phyloP scores from a whole-genome alignment of 805 yeast genomes.

The Martiniozyma abietophila region DNA sequence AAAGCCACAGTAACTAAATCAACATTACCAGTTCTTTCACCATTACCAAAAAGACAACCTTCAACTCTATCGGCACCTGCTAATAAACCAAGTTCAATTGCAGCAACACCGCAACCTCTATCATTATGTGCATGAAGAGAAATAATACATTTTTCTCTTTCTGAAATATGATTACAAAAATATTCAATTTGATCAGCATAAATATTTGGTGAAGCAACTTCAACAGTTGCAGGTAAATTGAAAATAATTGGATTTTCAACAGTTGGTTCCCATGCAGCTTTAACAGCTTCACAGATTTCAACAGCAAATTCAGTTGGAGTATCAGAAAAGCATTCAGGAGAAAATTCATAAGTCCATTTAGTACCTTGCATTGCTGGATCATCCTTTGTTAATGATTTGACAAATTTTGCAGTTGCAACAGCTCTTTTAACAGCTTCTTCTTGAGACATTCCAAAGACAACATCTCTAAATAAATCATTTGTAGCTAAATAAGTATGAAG shows the following conservation, averaged over 20 bases:
- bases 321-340: slow-evolving; percentile 73
- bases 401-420: slow-evolving; percentile 59
- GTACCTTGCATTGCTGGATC: slow-evolving; percentile 58
- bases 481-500: slow-evolving; percentile 71
- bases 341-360: slow-evolving; percentile 62
- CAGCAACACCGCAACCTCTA: slow-evolving; percentile 80
- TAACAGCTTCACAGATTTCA: slow-evolving; percentile 73
- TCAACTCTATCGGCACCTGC: slow-evolving; percentile 87
- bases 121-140: slow-evolving; percentile 74
- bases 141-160: slow-evolving; percentile 61
- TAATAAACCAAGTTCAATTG: slow-evolving; percentile 63
- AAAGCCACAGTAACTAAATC: slow-evolving; percentile 68
- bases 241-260: slow-evolving; percentile 64
- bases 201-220: slow-evolving; percentile 64
- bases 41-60: slow-evolving; percentile 76
- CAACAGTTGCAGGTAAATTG: slow-evolving; percentile 76
- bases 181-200: slow-evolving; percentile 79
- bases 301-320: slow-evolving; percentile 67
- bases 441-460: slow-evolving; percentile 63
- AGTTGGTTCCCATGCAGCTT: slow-evolving; percentile 73
- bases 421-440: slow-evolving; percentile 63
- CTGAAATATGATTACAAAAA: slow-evolving; percentile 56
- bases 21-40: slow-evolving; percentile 81
- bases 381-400: slow-evolving; percentile 63
- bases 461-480: slow-evolving; percentile 64